Conservation (phyloP, 768 basidiomycete species). For the Lactarius quietus region DNA sequence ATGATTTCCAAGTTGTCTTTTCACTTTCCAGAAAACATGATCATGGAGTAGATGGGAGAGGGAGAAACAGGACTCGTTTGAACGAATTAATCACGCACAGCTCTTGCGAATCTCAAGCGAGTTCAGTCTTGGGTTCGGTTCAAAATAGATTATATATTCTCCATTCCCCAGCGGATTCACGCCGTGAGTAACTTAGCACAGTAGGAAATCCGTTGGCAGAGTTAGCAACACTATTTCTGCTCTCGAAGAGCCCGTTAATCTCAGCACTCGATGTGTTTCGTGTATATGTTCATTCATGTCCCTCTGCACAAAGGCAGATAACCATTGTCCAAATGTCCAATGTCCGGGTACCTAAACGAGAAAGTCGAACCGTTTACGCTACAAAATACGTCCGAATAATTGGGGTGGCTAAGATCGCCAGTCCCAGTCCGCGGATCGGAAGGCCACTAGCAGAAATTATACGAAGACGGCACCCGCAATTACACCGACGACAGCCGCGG, state of each 20-base stretch:
- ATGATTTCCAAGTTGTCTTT: background rate
- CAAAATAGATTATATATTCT: background rate
- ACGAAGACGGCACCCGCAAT: constrained; percentile 15
- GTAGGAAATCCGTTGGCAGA: background rate
- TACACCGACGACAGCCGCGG: constrained; percentile 14
- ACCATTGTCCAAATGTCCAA: background rate
- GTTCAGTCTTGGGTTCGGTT: background rate
- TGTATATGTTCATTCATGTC: background rate
- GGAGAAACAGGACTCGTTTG: background rate
- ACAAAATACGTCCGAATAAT: background rate
- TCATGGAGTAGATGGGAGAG: background rate
- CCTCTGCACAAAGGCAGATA: background rate
- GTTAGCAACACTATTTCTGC: background rate
- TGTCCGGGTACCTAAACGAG: constrained; percentile 9
- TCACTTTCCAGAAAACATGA: background rate
- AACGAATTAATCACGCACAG: background rate
- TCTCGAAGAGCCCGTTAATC: background rate
- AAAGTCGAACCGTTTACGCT: background rate
- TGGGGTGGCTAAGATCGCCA: background rate
- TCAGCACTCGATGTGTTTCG: background rate
- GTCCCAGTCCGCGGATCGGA: constrained; percentile 9
- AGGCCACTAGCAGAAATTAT: constrained; percentile 4
- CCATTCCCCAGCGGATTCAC: no score
- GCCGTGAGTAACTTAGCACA: background rate
- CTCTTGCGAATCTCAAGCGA: background rate